phyloP scores from a whole-genome alignment of 169 alveolate species.

The Cryptosporidium ryanae region DNA sequence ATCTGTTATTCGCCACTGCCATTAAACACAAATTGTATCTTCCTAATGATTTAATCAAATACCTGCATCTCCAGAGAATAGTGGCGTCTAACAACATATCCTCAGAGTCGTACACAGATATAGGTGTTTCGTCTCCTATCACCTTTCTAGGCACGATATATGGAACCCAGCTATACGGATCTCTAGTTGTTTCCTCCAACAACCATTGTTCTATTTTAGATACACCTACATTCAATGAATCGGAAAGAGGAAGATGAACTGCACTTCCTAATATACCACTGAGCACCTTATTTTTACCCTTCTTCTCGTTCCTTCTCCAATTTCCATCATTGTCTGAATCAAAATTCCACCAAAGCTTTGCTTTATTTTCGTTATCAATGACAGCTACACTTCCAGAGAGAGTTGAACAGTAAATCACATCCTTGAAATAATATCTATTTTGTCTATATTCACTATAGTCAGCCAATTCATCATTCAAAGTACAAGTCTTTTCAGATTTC shows the following conservation, averaged over 20 bases:
- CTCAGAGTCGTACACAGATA: conserved; percentile 16
- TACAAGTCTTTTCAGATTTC: not conserved
- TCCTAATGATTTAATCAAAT: conserved; percentile 37
- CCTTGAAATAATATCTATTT: conserved; percentile 18
- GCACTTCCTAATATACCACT: not conserved
- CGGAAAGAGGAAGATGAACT: conserved; percentile 36
- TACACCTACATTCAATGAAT: conserved; percentile 30
- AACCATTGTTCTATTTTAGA: conserved; percentile 56
- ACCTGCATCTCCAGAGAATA: conserved; percentile 34
- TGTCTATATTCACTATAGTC: not conserved
- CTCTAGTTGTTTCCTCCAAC: conserved; percentile 11
- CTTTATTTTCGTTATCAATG: not conserved
- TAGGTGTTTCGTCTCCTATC: conserved; percentile 4
- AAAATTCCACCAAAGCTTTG: conserved; percentile 71
- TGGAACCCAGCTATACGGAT: conserved; percentile 63
- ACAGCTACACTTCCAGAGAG: conserved; percentile 23
- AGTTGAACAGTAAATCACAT: conserved; percentile 39
- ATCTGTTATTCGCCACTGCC: conserved; percentile 17
- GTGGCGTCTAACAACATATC: conserved; percentile 33
- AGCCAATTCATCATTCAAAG: not conserved
- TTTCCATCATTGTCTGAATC: not conserved
- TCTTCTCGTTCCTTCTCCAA: no score
- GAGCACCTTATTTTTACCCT: no score
- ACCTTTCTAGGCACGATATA: conserved; percentile 22
- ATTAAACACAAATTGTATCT: conserved; percentile 35